Percentiles rank a stretch among this genome's conserved stretches.
Evolutionary conservation across 805 yeast species (phyloP).

Genomic region (Myxozyma monticola): DNA sequence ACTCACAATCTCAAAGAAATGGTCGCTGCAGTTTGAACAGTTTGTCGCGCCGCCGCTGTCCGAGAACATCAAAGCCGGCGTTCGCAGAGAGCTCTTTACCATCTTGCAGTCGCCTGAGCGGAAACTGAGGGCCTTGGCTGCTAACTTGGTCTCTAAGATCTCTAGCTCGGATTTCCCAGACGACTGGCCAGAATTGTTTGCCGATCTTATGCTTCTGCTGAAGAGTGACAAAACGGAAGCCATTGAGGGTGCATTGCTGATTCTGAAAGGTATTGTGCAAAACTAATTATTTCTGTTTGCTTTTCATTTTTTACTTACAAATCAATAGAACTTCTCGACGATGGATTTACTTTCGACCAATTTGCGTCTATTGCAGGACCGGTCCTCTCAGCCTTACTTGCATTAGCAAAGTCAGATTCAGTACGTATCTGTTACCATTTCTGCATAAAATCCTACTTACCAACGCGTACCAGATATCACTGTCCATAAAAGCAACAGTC

Average conservation of each 20-base stretch:
- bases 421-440: conserved; percentile 1
- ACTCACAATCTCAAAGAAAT: conserved; percentile 19
- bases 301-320: conserved; percentile 48
- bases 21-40: conserved; percentile 30
- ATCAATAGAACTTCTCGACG: conserved; percentile 83
- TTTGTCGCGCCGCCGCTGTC: conserved; percentile 16
- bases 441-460: neutral
- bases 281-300: neutral
- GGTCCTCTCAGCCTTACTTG: conserved; percentile 19
- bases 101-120: conserved; percentile 43
- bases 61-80: conserved; percentile 10
- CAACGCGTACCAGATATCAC: conserved; percentile 6
- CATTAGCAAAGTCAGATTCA: conserved; percentile 5
- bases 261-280: conserved; percentile 16
- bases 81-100: conserved; percentile 14
- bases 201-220: conserved; percentile 44
- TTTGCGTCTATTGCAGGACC: conserved; percentile 58
- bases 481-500: conserved; percentile 20
- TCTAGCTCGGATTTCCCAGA: conserved; percentile 92
- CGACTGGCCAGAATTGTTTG: conserved; percentile 81
- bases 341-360: conserved; percentile 80
- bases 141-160: conserved; percentile 77
- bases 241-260: conserved; percentile 20
- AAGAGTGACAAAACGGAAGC: conserved; percentile 47
- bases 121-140: conserved; percentile 64